Evolutionary conservation across 139 green algal genomes (phyloP), one percentile per base, ranked within the genome.

Genomic region (Auxenochlorella protothecoides): DNA sequence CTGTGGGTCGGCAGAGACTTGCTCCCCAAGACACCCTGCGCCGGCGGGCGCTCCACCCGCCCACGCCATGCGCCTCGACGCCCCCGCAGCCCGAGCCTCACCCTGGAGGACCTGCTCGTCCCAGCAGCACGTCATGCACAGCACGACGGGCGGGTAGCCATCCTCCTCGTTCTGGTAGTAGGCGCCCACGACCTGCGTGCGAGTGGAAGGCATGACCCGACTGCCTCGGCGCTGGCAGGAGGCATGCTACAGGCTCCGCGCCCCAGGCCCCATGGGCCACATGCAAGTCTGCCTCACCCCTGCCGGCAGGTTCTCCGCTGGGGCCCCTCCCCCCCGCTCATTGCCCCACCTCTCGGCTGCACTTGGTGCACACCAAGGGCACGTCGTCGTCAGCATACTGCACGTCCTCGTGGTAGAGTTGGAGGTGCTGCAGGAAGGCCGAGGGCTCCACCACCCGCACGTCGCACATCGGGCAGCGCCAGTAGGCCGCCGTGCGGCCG

Each of bases 391-490:
- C 8, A 4, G 16, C 55, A 63, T 78, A 78, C 68, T 81, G 77
- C 59, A 81, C 77, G 14, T 59, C 71, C 59, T 81, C 77, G 62
- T 81, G 77, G 59, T 72, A 73, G 64, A 67, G 56, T 51, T 59
- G 60, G 55, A 81, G 27, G 51, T 81, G 77, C 56, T 74, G 59
- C 60, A 72, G 27, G 59, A 78, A 81, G 3, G 64, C 68, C 14
- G 55, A 53, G 0, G 72, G 53, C 27, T 75, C 68, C 59, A 68
- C 53, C 55, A 67, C 5, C 12, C 77, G 72, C 59, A 70, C 27
- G 66, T 75, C 67, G 75, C 77, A 81, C 67, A 59, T 68, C 52
- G 77, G 77, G 62, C 77, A 81, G 68, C 72, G 61, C 77, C 77
- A 81, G 57, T 68, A 78, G 27, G 71, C 74, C 8, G 72, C 72